Conservation (phyloP, 805 yeast species). For the Zygotorulaspora sp. region DNA sequence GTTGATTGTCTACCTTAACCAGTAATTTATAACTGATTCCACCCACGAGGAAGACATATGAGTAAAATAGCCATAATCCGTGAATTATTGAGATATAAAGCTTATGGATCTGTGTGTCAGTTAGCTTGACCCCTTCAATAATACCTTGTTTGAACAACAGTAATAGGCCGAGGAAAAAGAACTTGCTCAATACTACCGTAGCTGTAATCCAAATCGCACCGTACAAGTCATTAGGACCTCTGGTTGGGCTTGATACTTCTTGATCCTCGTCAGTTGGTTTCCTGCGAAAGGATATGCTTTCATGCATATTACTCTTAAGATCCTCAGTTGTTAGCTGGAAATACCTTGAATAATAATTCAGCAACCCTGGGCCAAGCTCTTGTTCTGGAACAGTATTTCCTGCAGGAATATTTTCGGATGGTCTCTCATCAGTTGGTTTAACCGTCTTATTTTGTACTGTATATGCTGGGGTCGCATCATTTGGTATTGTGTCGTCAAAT, state of each 20-base stretch:
- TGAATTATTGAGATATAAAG: slow-evolving; percentile 59
- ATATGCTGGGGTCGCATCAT: slow-evolving; percentile 13
- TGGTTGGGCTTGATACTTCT: slow-evolving; percentile 29
- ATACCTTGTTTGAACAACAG: slow-evolving; percentile 56
- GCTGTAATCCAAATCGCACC: slow-evolving; percentile 92
- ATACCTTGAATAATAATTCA: slow-evolving; percentile 26
- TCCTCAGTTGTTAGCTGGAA: slow-evolving; percentile 20
- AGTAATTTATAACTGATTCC: slow-evolving; percentile 24
- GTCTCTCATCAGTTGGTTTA: slow-evolving; percentile 2
- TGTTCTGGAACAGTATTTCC: neutral
- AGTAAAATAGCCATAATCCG: slow-evolving; percentile 67
- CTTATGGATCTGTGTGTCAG: slow-evolving; percentile 44
- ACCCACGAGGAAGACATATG: slow-evolving; percentile 71
- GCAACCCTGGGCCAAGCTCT: slow-evolving; percentile 23
- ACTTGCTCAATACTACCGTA: slow-evolving; percentile 67
- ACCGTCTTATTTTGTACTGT: neutral
- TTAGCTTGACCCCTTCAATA: slow-evolving; percentile 35
- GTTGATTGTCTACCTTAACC: slow-evolving; percentile 5
- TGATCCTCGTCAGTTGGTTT: slow-evolving; percentile 6
- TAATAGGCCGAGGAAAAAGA: slow-evolving; percentile 69
- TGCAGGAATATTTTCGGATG: slow-evolving; percentile 1
- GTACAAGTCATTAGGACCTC: slow-evolving; percentile 58
- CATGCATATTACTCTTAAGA: slow-evolving; percentile 13
- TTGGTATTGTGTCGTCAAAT: slow-evolving; percentile 4
- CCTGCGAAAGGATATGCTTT: slow-evolving; percentile 11